phyloP scores from a whole-genome alignment of 495 filamentous ascomycete genomes.

The Xylaria bambusicola region DNA sequence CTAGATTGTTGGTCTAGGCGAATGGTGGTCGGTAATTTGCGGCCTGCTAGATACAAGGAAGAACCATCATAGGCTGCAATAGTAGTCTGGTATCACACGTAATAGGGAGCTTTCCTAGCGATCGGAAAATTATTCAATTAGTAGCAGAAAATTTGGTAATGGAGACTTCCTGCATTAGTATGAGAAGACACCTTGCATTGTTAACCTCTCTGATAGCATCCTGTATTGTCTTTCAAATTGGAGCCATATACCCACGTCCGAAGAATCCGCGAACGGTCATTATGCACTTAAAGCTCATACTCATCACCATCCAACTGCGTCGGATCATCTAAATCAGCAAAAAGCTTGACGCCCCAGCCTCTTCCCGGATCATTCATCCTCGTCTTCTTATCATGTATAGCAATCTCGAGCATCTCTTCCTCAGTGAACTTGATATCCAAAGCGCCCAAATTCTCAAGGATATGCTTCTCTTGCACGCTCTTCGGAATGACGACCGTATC shows the following conservation, averaged over 20 bases:
- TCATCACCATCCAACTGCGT: constrained; percentile 17
- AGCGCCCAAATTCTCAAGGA: constrained; percentile 27
- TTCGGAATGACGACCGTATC: constrained; percentile 70
- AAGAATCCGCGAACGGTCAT: no score
- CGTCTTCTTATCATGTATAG: constrained; percentile 54
- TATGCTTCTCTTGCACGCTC: constrained; percentile 43
- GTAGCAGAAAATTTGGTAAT: no score
- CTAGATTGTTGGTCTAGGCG: constrained; percentile 4
- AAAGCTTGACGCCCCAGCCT: constrained; percentile 61
- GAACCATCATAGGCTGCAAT: no score
- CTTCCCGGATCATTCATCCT: constrained; percentile 62
- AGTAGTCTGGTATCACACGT: no score
- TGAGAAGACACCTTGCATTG: no score
- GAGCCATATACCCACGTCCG: no score
- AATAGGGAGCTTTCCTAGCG: no score
- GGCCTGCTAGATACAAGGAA: constrained; percentile 14
- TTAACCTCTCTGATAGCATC: no score
- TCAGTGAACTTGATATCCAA: constrained; percentile 26
- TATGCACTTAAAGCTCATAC: constrained; percentile 16
- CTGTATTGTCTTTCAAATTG: no score
- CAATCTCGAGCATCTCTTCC: constrained; percentile 56
- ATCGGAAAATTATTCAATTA: no score
- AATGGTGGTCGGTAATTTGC: constrained; percentile 6
- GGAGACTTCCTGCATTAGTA: no score
- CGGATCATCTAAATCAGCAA: constrained; percentile 50